Evolutionary conservation across 2,329 filamentous ascomycete species (phyloP), one percentile per base, ranked within the genome.

Genomic region (Fusarium sp.): DNA sequence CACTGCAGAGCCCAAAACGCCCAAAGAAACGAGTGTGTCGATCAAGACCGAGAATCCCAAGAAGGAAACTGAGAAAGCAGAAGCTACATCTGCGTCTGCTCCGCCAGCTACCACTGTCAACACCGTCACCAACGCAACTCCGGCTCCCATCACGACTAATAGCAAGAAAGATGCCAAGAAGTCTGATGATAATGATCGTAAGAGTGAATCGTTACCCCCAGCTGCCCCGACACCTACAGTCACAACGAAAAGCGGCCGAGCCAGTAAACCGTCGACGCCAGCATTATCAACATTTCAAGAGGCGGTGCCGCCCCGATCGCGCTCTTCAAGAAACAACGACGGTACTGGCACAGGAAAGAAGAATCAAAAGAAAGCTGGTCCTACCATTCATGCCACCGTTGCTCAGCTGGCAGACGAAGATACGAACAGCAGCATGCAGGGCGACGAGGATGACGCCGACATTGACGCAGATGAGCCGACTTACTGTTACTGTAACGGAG

Each of bases 401-500:
- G 79, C 79, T 15, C 78, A 73, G 44, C 61, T 76, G 6, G 73
- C 71, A 27, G 83, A 85, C 16, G 84, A 84, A 58, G 83, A 84
- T 62, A 78, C 79, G 3, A 81, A 79, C 42, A 83, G 81, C 57
- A 84, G 81, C 68, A 79, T 80, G 59, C 81, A 81, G 53, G 76
- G 65, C 16, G 80, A 81, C 8, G 79, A 80, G 9, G 81, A 82
- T 11, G 81, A 81, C 16, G 90, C 89, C 15, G 89, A 89, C 10
- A 89, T 91, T 40, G 90, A 91, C 66, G 88, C 87, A 6, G 89
- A 92, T 70, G 92, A 95, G 77, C 91, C 90, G 40, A 85, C 89
- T 16, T 95, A 95, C 79, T 94, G 92, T 79, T 93, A 93, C 80
- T 94, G 92, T 79, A 91, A 94, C 73, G 88, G 90, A 50, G 90